Evolutionary conservation across 2,329 filamentous ascomycete species (phyloP), one percentile per base, ranked within the genome.

Genomic region (Boeremia exigua): DNA sequence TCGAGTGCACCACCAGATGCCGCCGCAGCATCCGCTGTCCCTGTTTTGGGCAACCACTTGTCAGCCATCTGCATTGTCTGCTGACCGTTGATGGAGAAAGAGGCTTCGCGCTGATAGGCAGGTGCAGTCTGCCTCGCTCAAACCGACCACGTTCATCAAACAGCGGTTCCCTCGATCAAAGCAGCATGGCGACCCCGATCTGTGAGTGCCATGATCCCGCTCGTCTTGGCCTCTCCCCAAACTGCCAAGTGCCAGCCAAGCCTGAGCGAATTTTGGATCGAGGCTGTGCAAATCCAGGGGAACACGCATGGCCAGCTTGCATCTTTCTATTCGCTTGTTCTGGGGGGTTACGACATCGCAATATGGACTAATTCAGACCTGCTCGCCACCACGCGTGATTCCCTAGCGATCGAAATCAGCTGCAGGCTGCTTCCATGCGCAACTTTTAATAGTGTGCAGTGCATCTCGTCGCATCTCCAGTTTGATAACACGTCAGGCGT

Each of bases 251-350:
- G 48, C 48, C 49, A 47, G 43, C 54, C 48, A 56, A 52, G 48
- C 48, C 19, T 52, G 48, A 39, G 43, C 38, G 44, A 57, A 40
- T 53, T 57, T 45, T 17, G 54, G 29, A 57, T 57, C 44, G 48
- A 57, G 48, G 54, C 54, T 52, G 54, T 57, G 54, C 54, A 57
- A 30, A 53, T 27, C 14, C 48, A 57, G 54, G 54, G 37, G 54
- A 38, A 23, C 30, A 28, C 33, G 54, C 48, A 52, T 53, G 48
- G 33, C 44, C 29, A 15, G 12, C 30, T 40, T 19, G 33, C 23
- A 32, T 25, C 10, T 27, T 14, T 12, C 29, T 14, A 52, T 48
- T 53, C 38, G 48, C 54, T 39, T 11, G n/a, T 14, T 32, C 27
- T 14, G 6, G 6, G 8, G 23, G 36, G 39, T 38, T 30, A 28